Percentiles rank a stretch among this genome's conserved stretches.
phyloP scores from a whole-genome alignment of 2,329 filamentous ascomycete species.

The Colletotrichum acutatum region DNA sequence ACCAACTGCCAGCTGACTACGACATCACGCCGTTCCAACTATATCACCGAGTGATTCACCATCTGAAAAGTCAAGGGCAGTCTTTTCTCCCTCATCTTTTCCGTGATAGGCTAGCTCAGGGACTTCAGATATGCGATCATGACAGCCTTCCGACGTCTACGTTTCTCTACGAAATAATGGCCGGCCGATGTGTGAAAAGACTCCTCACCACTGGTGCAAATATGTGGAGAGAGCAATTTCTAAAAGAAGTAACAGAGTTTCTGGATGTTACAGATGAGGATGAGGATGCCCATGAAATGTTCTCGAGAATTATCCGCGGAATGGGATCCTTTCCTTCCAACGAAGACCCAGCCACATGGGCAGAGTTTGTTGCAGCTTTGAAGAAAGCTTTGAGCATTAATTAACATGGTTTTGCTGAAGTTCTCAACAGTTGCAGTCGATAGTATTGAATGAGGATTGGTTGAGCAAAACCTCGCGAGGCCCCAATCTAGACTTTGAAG shows the following conservation, averaged over 20 bases:
- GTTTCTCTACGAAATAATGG: constrained; percentile 11
- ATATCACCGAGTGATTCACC: constrained; percentile 15
- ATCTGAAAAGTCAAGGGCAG: neutral
- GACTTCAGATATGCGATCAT: constrained; percentile 2
- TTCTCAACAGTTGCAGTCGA: too few relatives aligned
- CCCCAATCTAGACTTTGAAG: too few relatives aligned
- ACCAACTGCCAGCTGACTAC: constrained; percentile 4
- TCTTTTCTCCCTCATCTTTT: neutral
- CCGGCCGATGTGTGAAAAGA: neutral
- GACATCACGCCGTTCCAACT: constrained; percentile 12
- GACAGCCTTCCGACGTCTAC: neutral
- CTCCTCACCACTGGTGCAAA: neutral
- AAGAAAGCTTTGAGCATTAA: neutral
- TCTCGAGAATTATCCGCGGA: neutral
- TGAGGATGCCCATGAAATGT: neutral
- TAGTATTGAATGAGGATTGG: too few relatives aligned
- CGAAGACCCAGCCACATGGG: neutral
- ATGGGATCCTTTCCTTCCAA: neutral
- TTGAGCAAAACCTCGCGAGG: too few relatives aligned
- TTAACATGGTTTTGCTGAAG: neutral
- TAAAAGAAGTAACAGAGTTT: neutral
- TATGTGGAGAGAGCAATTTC: constrained; percentile 1
- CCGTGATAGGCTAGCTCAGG: neutral
- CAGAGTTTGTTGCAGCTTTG: neutral
- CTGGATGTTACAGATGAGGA: neutral